phyloP scores from a whole-genome alignment of 2,329 filamentous ascomycete species.

The Onygenales sp. region DNA sequence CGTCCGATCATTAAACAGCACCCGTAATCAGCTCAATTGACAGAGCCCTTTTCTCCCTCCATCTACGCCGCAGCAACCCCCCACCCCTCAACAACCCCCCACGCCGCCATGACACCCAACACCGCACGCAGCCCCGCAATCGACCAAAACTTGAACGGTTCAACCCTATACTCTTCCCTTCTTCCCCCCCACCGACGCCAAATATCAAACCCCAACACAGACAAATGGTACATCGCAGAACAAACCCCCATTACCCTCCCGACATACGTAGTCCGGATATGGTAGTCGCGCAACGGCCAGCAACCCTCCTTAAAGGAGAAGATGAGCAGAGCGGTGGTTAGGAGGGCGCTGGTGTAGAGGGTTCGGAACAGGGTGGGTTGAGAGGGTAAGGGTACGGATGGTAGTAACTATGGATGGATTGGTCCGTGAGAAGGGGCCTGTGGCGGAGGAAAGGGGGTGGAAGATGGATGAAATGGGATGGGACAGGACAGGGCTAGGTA shows the following conservation, averaged over 20 bases:
- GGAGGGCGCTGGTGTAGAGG: slow-evolving; percentile 7
- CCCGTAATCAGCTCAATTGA: neutral
- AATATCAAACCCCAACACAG: slow-evolving; percentile 5
- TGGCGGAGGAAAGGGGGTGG: neutral
- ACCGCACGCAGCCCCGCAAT: slow-evolving; percentile 6
- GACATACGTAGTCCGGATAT: slow-evolving; percentile 9
- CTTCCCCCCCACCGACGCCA: slow-evolving; percentile 9
- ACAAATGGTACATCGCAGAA: slow-evolving; percentile 7
- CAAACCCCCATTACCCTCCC: slow-evolving; percentile 8
- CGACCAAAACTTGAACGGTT: slow-evolving; percentile 6
- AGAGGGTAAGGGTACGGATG: neutral
- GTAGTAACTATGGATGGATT: no score
- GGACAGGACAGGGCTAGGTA: no score
- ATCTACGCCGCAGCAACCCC: slow-evolving; percentile 5
- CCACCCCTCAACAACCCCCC: slow-evolving; percentile 6
- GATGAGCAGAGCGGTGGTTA: slow-evolving; percentile 4
- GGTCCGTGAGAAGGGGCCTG: no score
- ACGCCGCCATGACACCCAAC: slow-evolving; percentile 5
- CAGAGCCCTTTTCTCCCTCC: neutral
- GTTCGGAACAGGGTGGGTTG: slow-evolving; percentile 9
- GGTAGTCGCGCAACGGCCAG: slow-evolving; percentile 9
- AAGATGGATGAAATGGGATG: neutral
- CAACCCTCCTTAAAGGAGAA: slow-evolving; percentile 5
- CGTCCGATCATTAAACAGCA: neutral
- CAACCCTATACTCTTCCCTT: slow-evolving; percentile 7